Conservation (phyloP, 164 flowering plant species). For the Pachysandra terminalis region DNA sequence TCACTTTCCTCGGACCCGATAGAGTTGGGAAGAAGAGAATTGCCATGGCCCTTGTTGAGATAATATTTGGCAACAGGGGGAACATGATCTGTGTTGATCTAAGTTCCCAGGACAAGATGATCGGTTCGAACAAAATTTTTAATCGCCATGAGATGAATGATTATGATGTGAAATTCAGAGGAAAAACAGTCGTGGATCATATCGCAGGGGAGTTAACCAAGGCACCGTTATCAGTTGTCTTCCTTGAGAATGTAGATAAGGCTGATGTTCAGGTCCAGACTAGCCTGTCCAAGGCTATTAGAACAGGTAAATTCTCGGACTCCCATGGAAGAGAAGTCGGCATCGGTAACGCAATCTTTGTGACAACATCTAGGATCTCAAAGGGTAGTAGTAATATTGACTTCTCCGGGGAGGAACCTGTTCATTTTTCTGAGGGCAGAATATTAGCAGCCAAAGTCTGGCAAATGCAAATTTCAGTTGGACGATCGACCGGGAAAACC, state of each 20-base stretch:
- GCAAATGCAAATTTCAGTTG: conserved; percentile 44
- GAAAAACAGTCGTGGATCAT: conserved; percentile 66
- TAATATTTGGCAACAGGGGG: conserved; percentile 50
- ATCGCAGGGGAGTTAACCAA: conserved; percentile 58
- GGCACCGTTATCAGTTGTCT: conserved; percentile 67
- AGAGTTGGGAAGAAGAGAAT: conserved; percentile 53
- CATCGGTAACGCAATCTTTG: conserved; percentile 50
- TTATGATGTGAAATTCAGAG: conserved; percentile 43
- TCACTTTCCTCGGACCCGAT: conserved; percentile 75
- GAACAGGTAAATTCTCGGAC: conserved; percentile 68
- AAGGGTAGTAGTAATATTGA: conserved; percentile 9
- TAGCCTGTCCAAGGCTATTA: conserved; percentile 60
- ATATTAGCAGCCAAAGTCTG: conserved; percentile 41
- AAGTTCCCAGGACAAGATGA: conserved; percentile 31
- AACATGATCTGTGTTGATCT: conserved; percentile 53
- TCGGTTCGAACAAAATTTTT: conserved; percentile 17
- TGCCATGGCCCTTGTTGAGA: conserved; percentile 72
- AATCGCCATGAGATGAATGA: conserved; percentile 26
- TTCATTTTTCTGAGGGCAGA: conserved; percentile 49
- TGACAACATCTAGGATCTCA: conserved; percentile 39
- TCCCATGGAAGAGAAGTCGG: conserved; percentile 74
- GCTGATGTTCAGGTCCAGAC: conserved; percentile 59
- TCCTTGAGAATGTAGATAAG: conserved; percentile 75
- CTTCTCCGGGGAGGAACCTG: conserved; percentile 17
- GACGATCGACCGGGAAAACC: conserved; percentile 13